Percentiles rank a stretch among this genome's conserved stretches.
These are phyloP conservation scores for Fusarium sp. DNA, from an alignment of 2,329 filamentous ascomycete genomes.

Conservation along the genomic window DNA sequence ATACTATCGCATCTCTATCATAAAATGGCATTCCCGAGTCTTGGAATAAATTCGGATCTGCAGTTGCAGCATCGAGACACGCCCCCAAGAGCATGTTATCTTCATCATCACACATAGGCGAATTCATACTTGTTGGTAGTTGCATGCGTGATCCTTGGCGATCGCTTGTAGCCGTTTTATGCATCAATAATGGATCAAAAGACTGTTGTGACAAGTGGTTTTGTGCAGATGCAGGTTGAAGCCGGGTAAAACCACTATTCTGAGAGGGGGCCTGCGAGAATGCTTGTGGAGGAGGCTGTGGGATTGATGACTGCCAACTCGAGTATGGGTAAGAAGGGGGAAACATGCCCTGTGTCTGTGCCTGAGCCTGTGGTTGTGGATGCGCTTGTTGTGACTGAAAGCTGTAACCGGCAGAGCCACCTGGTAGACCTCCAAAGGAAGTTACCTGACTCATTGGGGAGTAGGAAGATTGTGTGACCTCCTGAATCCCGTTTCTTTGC, in stretches of 20 bases:
- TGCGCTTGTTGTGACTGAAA: background rate
- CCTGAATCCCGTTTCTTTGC: background rate
- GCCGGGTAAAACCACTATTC: background rate
- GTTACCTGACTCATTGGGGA: background rate
- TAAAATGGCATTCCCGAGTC: background rate
- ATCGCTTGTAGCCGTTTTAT: background rate
- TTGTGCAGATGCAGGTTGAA: background rate
- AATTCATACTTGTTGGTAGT: background rate
- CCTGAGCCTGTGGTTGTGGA: background rate
- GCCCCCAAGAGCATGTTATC: background rate
- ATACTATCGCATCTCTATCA: slow-evolving; percentile 3
- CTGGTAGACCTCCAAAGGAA: background rate
- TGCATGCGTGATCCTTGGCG: background rate
- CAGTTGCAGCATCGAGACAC: background rate
- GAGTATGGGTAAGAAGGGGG: background rate
- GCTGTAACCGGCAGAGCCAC: background rate
- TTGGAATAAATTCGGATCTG: background rate
- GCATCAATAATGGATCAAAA: background rate
- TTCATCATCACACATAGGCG: background rate
- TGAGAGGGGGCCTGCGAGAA: background rate
- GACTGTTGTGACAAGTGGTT: background rate
- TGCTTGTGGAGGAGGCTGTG: background rate
- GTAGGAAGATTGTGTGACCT: background rate
- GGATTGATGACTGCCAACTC: background rate
- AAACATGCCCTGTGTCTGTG: background rate